Evolutionary conservation across 2,329 filamentous ascomycete species (phyloP).

Genomic region (Penicillium sp.): DNA sequence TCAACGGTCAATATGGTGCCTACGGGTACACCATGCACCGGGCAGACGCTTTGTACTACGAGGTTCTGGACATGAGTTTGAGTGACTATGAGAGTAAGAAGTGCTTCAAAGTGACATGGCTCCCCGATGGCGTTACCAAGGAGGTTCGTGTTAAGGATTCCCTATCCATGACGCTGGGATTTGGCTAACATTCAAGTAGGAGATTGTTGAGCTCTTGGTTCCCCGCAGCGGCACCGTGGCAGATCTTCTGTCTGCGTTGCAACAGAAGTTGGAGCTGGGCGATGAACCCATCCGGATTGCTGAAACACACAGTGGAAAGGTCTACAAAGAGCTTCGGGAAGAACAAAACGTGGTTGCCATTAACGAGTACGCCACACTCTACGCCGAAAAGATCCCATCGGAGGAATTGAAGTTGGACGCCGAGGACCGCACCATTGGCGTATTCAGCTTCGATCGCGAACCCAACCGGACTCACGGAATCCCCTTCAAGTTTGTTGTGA

Average conservation of each 20-base stretch:
- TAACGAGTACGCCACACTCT: slow-evolving; percentile 80
- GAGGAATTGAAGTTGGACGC: slow-evolving; percentile 64
- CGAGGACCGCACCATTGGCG: slow-evolving; percentile 68
- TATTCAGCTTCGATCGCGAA: slow-evolving; percentile 92
- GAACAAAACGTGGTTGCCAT: slow-evolving; percentile 76
- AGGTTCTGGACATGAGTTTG: slow-evolving; percentile 90
- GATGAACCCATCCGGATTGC: slow-evolving; percentile 77
- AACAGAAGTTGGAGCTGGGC: slow-evolving; percentile 77
- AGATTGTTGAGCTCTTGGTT: slow-evolving; percentile 78
- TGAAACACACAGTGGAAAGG: slow-evolving; percentile 78
- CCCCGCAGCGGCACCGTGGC: slow-evolving; percentile 79
- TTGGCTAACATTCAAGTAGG: slow-evolving; percentile 49
- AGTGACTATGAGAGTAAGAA: slow-evolving; percentile 94
- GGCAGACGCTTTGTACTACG: slow-evolving; percentile 81
- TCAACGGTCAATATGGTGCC: slow-evolving; percentile 70
- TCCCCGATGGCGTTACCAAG: slow-evolving; percentile 88
- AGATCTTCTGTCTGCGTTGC: slow-evolving; percentile 72
- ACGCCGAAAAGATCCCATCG: slow-evolving; percentile 77
- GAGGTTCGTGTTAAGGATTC: slow-evolving; percentile 58
- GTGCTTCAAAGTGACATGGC: slow-evolving; percentile 75
- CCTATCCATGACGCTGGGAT: neutral
- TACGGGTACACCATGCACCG: slow-evolving; percentile 69
- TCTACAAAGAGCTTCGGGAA: slow-evolving; percentile 72
- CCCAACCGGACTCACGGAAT: slow-evolving; percentile 79
- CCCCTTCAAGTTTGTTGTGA: slow-evolving; percentile 85